phyloP scores from a whole-genome alignment of 495 filamentous ascomycete genomes.

The Xylaria grammica region DNA sequence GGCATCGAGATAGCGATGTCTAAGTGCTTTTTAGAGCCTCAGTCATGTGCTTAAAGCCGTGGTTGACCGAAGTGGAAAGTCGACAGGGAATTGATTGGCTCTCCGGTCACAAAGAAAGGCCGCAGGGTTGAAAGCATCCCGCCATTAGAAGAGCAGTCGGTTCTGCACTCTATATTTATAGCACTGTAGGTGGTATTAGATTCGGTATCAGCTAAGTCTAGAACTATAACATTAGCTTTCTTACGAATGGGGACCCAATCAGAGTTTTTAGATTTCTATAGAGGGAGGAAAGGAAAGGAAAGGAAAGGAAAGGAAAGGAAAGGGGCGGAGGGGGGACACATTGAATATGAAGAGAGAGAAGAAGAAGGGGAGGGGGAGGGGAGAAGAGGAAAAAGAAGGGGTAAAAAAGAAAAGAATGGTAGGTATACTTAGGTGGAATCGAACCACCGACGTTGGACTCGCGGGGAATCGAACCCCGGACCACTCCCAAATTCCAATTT shows the following conservation, averaged over 20 bases:
- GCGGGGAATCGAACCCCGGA: constrained; percentile 65
- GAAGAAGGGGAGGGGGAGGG: neutral
- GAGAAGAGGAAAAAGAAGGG: neutral
- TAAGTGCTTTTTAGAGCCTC: no score
- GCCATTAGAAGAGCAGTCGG: neutral
- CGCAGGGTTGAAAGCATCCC: neutral
- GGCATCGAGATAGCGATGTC: no score
- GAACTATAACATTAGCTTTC: no score
- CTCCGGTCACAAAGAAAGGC: neutral
- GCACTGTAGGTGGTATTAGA: no score
- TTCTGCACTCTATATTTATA: no score
- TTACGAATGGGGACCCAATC: no score
- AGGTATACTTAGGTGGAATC: constrained; percentile 19
- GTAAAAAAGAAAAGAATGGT: neutral
- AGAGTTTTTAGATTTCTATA: no score
- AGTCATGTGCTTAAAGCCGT: neutral
- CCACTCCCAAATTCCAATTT: constrained; percentile 52
- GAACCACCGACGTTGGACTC: constrained; percentile 37
- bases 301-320: neutral
- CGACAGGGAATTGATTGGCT: neutral
- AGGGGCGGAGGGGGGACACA: no score
- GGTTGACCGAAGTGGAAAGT: constrained; percentile 1
- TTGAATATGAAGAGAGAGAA: neutral
- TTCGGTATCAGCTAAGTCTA: no score
- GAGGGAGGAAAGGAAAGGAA: no score